Conservation (phyloP, 177 flowering plant genomes). For the Telopea speciosissima region DNA sequence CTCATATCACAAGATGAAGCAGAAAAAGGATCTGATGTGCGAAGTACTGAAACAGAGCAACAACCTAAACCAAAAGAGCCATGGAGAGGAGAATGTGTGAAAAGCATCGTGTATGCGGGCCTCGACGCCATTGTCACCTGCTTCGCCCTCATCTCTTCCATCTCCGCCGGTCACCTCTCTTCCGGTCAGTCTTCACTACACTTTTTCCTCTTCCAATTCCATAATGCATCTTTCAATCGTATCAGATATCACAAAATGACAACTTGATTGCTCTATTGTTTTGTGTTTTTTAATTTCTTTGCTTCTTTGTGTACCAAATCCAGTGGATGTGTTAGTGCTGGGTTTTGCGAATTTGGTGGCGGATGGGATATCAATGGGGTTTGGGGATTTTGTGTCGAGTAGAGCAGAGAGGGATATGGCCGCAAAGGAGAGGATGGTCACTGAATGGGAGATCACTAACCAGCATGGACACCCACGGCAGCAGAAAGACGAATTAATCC, state of each 20-base stretch:
- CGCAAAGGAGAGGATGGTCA: constrained; percentile 31
- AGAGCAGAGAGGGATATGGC: constrained; percentile 46
- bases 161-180: constrained; percentile 44
- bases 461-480: constrained; percentile 13
- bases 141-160: constrained; percentile 53
- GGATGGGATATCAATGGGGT: constrained; percentile 69
- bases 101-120: constrained; percentile 56
- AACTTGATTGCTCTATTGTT: background rate
- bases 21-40: background rate
- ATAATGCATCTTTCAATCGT: no score
- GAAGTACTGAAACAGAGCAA: constrained; percentile 1
- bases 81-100: constrained; percentile 39
- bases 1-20: background rate
- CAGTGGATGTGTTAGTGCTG: constrained; percentile 49
- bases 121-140: constrained; percentile 56
- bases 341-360: constrained; percentile 63
- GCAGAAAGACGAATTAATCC: constrained; percentile 19
- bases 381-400: constrained; percentile 47
- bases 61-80: constrained; percentile 33
- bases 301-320: background rate
- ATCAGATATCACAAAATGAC: background rate
- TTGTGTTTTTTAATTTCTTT: background rate
- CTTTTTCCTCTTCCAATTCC: no score
- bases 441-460: constrained; percentile 38
- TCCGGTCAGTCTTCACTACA: constrained; percentile 23